Percentiles rank a stretch among this genome's conserved stretches.
Conservation (phyloP, 805 yeast species). For the Wickerhamomyces strasburgensis region DNA sequence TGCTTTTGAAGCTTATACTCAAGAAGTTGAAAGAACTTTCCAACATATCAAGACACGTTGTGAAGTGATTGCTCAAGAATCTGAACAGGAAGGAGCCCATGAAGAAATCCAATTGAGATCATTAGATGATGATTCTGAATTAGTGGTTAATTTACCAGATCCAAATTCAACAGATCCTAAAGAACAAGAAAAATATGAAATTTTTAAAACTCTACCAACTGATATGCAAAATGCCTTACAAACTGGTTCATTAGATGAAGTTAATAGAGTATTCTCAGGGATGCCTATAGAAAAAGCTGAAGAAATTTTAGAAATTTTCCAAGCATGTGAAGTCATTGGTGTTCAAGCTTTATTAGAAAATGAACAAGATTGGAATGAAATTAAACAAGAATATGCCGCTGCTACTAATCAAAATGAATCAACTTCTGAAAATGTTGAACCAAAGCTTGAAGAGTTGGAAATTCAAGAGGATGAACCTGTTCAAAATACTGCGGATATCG, state of each 20-base stretch:
- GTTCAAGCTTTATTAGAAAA: slow-evolving; percentile 72
- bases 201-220: slow-evolving; percentile 53
- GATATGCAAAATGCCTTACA: slow-evolving; percentile 72
- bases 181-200: slow-evolving; percentile 40
- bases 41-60: slow-evolving; percentile 76
- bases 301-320: slow-evolving; percentile 61
- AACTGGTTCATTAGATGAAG: slow-evolving; percentile 66
- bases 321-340: slow-evolving; percentile 78
- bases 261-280: slow-evolving; percentile 74
- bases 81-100: slow-evolving; percentile 46
- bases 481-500: slow-evolving; percentile 33
- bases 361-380: slow-evolving; percentile 60
- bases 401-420: slow-evolving; percentile 9
- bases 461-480: slow-evolving; percentile 10
- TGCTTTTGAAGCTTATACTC: slow-evolving; percentile 63
- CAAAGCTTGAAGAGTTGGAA: slow-evolving; percentile 17
- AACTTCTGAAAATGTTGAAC: slow-evolving; percentile 5
- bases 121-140: slow-evolving; percentile 75
- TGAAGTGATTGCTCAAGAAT: slow-evolving; percentile 54
- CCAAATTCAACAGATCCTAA: slow-evolving; percentile 41
- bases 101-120: slow-evolving; percentile 78
- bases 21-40: slow-evolving; percentile 71
- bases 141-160: slow-evolving; percentile 66
- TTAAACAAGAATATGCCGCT: slow-evolving; percentile 39
- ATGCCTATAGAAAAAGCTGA: slow-evolving; percentile 80